phyloP scores from a whole-genome alignment of 73 alveolate genomes.

The Loxodes magnus region DNA sequence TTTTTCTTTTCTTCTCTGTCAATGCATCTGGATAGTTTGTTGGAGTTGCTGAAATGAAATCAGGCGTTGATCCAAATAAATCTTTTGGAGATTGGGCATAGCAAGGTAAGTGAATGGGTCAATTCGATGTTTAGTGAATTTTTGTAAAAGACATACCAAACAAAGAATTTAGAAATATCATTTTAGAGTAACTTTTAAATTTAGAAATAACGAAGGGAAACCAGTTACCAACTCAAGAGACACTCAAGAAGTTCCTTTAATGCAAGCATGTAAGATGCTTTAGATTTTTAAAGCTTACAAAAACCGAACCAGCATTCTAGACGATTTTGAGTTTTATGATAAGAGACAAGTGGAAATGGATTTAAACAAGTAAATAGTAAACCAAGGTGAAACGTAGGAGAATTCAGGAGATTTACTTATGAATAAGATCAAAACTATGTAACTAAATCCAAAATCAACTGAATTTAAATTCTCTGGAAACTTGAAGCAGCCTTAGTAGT shows the following conservation, averaged over 20 bases:
- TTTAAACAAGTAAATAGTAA: too few species aligned
- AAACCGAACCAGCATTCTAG: slow-evolving; percentile 42
- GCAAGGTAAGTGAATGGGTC: slow-evolving; percentile 55
- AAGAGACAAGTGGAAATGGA: slow-evolving; percentile 41
- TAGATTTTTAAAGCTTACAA: slow-evolving; percentile 41
- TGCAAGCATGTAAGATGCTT: slow-evolving; percentile 45
- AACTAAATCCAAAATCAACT: too few species aligned
- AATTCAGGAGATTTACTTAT: too few species aligned
- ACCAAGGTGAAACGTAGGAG: too few species aligned
- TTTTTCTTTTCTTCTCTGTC: slow-evolving; percentile 38
- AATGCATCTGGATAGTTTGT: slow-evolving; percentile 34
- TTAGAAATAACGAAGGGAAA: slow-evolving; percentile 23
- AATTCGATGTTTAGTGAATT: slow-evolving; percentile 44
- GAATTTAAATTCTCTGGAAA: too few species aligned
- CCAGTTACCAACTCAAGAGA: slow-evolving; percentile 44
- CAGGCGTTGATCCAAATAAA: slow-evolving; percentile 31
- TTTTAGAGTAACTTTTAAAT: slow-evolving; percentile 8
- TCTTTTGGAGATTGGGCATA: slow-evolving; percentile 43
- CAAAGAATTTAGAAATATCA: slow-evolving; percentile 24
- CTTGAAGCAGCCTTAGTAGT: too few species aligned
- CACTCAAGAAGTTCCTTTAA: slow-evolving; percentile 49
- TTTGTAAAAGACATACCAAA: slow-evolving; percentile 49
- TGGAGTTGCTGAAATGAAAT: slow-evolving; percentile 50
- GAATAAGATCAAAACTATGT: too few species aligned
- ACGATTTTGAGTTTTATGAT: slow-evolving; percentile 41